Conservation (phyloP, 2,329 filamentous ascomycete species). For the Alternaria dauci region DNA sequence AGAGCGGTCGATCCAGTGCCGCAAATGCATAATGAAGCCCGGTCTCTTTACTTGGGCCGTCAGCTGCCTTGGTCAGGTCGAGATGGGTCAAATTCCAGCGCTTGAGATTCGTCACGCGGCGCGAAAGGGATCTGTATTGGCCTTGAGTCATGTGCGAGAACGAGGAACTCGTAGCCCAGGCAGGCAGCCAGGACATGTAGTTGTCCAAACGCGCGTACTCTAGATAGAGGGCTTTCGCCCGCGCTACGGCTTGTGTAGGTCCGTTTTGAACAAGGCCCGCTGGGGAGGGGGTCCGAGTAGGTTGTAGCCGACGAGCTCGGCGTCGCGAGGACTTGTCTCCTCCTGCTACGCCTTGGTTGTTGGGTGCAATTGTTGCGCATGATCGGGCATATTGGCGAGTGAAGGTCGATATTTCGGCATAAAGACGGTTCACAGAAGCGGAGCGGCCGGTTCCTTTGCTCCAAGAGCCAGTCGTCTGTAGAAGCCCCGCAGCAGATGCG, state of each 20-base stretch:
- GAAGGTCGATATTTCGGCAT: constrained; percentile 38
- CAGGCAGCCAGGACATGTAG: constrained; percentile 17
- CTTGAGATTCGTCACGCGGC: constrained; percentile 33
- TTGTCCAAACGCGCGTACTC: constrained; percentile 18
- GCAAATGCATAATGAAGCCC: constrained; percentile 33
- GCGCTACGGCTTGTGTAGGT: constrained; percentile 9
- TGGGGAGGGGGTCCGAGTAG: not conserved
- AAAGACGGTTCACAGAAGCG: constrained; percentile 22
- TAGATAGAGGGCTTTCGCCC: constrained; percentile 11
- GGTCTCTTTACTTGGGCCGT: not conserved
- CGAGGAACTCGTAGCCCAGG: not conserved
- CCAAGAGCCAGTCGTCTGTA: constrained; percentile 3
- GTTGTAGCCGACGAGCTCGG: not conserved
- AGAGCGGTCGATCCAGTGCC: constrained; percentile 35
- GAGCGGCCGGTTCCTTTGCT: not conserved
- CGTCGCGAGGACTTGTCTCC: not conserved
- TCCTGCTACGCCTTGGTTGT: not conserved
- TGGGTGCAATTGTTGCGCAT: constrained; percentile 14
- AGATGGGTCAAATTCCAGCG: constrained; percentile 17
- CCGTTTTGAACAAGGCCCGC: constrained; percentile 5
- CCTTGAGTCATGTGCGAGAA: constrained; percentile 25
- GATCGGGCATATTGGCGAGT: constrained; percentile 21
- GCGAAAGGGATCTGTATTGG: constrained; percentile 41
- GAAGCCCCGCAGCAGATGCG: constrained; percentile 5
- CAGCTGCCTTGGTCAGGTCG: constrained; percentile 14